A percentile compares a stretch with the other conserved stretches of the same genome.
These are phyloP conservation scores for Phalaenopsis equestris DNA, from an alignment of 106 monocot species.

Conservation along the genomic window DNA sequence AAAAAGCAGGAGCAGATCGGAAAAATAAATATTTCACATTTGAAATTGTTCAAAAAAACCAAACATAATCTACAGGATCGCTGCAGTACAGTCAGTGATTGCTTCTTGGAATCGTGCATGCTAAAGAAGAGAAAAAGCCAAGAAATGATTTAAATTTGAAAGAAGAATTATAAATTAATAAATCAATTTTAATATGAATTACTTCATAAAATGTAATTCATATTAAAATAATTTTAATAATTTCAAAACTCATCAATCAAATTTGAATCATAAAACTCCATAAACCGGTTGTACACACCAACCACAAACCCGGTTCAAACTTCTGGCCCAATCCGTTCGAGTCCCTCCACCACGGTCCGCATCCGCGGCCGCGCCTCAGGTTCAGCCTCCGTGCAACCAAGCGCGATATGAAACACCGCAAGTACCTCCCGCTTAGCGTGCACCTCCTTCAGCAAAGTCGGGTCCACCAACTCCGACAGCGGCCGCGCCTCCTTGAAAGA, in stretches of 20 bases:
- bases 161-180: too few relatives aligned
- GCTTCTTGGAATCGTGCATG: not conserved
- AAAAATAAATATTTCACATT: not conserved
- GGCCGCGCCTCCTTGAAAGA: slow-evolving; percentile 82
- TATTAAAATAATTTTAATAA: too few relatives aligned
- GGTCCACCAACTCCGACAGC: slow-evolving; percentile 82
- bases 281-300: not conserved
- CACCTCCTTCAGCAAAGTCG: slow-evolving; percentile 69
- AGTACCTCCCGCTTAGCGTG: slow-evolving; percentile 87
- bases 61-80: not conserved
- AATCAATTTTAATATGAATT: too few relatives aligned
- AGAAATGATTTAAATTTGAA: too few relatives aligned
- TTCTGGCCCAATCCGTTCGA: slow-evolving; percentile 44
- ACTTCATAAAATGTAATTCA: too few relatives aligned
- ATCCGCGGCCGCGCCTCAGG: slow-evolving; percentile 68
- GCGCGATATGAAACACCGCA: slow-evolving; percentile 75
- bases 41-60: not conserved
- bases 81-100: not conserved
- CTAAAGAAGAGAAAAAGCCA: too few relatives aligned
- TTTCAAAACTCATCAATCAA: too few relatives aligned
- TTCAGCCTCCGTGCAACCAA: slow-evolving; percentile 77
- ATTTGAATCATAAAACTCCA: too few relatives aligned
- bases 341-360: slow-evolving; percentile 56
- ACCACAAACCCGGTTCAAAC: not conserved
- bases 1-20: not conserved